Evolutionary conservation across 2,329 filamentous ascomycete species (phyloP).

Genomic region (Penicillium sp.): DNA sequence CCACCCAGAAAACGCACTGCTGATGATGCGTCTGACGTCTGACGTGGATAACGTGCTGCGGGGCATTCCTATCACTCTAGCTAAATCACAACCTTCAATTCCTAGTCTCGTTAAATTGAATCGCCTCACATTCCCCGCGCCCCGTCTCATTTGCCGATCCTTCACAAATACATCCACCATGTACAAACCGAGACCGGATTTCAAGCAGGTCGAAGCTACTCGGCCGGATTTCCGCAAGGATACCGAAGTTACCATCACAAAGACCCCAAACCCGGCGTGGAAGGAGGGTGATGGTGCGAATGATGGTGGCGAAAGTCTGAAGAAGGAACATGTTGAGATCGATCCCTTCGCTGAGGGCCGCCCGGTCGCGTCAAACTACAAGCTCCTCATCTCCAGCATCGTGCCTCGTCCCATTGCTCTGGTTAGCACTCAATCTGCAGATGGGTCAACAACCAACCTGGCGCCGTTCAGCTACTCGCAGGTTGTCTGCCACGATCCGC

Average conservation of each 20-base stretch:
- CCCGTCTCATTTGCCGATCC: constrained; percentile 1
- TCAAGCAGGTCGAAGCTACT: constrained; percentile 41
- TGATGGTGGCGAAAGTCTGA: constrained; percentile 47
- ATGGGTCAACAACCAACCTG: constrained; percentile 70
- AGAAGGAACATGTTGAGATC: constrained; percentile 70
- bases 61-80: not conserved
- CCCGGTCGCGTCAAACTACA: constrained; percentile 75
- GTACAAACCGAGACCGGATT: constrained; percentile 30
- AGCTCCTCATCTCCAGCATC: constrained; percentile 80
- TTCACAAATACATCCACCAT: constrained; percentile 25
- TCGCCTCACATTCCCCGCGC: not conserved
- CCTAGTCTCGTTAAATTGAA: not conserved
- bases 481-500: constrained; percentile 81
- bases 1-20: not conserved
- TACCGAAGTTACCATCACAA: constrained; percentile 36
- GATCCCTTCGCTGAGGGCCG: constrained; percentile 75
- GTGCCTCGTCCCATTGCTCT: constrained; percentile 78
- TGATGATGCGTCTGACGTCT: not conserved
- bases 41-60: not conserved
- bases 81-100: not conserved
- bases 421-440: constrained; percentile 57
- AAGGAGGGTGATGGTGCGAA: constrained; percentile 45
- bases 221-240: constrained; percentile 43
- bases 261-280: constrained; percentile 45
- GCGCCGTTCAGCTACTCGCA: constrained; percentile 88